Conservation (phyloP, 495 filamentous ascomycete species). For the Penicillium waksmanii region DNA sequence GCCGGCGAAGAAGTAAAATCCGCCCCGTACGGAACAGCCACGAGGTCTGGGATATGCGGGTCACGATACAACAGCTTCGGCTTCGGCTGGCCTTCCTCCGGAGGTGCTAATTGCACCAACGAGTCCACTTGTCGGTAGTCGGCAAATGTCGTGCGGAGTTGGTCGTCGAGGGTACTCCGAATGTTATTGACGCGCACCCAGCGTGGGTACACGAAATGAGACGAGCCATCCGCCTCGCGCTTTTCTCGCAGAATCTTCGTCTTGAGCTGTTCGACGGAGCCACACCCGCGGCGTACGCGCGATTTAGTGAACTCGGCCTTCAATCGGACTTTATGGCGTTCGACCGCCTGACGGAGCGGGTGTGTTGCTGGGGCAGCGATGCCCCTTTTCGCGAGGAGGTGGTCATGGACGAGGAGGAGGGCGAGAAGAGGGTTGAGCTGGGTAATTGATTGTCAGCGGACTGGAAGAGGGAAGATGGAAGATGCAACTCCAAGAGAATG, state of each 20-base stretch:
- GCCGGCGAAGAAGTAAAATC: constrained; percentile 72
- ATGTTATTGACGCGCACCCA: constrained; percentile 91
- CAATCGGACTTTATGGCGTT: constrained; percentile 79
- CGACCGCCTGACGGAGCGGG: constrained; percentile 71
- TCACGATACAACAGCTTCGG: constrained; percentile 62
- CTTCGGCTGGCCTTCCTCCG: constrained; percentile 24
- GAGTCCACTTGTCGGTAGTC: constrained; percentile 54
- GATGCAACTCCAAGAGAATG: constrained; percentile 14
- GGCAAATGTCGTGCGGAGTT: constrained; percentile 70
- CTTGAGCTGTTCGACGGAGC: constrained; percentile 65
- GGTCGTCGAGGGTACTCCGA: constrained; percentile 67
- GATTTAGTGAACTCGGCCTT: constrained; percentile 79
- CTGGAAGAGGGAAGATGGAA: constrained; percentile 32
- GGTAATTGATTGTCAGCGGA: constrained; percentile 20
- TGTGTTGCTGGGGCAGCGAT: constrained; percentile 78
- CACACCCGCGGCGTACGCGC: constrained; percentile 69
- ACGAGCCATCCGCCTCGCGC: constrained; percentile 24
- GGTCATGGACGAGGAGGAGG: constrained; percentile 83
- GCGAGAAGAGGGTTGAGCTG: constrained; percentile 82
- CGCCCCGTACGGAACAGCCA: constrained; percentile 70
- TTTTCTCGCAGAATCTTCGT: constrained; percentile 52
- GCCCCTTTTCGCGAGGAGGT: constrained; percentile 77
- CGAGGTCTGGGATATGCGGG: constrained; percentile 75
- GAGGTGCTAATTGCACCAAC: constrained; percentile 45
- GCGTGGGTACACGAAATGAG: constrained; percentile 61